Percentiles rank a stretch among this genome's conserved stretches.
Evolutionary conservation across 305 asterid species (phyloP).

Genomic region (Fraxinus sp.): DNA sequence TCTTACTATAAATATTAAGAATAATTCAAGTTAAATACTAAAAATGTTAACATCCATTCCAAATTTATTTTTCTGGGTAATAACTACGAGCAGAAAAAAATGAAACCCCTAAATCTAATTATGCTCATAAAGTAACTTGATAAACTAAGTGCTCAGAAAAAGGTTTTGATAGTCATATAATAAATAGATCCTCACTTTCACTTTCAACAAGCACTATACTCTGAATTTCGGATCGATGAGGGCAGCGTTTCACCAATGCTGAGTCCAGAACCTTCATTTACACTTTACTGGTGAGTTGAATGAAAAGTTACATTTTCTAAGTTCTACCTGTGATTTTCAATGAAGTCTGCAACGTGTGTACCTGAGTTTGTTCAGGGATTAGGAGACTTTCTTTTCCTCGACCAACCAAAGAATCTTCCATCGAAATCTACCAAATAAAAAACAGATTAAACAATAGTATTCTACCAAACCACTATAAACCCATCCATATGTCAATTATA

Average conservation of each 20-base stretch:
- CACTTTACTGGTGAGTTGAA: constrained; percentile 26
- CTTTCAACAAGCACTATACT: constrained; percentile 66
- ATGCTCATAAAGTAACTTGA: background rate
- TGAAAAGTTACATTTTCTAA: background rate
- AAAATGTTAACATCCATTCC: background rate
- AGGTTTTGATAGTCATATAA: background rate
- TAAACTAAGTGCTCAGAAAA: background rate
- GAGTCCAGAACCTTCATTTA: constrained; percentile 69
- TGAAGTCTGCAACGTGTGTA: constrained; percentile 22
- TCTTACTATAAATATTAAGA: background rate
- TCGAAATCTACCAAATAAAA: constrained; percentile 47
- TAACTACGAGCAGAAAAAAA: background rate
- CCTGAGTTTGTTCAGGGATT: constrained; percentile 75
- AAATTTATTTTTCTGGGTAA: background rate
- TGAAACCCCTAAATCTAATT: background rate
- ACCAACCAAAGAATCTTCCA: constrained; percentile 57
- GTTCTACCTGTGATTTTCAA: background rate
- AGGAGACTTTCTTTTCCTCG: constrained; percentile 84
- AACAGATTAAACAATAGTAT: background rate
- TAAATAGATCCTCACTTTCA: constrained; percentile 46
- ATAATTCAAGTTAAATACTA: background rate
- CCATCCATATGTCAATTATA: background rate
- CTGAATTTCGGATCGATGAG: constrained; percentile 85
- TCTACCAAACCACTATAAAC: background rate
- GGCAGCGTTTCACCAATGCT: constrained; percentile 64